Base-by-base conservation (phyloP, 495 filamentous ascomycete species). In the Podospora comata region DNA sequence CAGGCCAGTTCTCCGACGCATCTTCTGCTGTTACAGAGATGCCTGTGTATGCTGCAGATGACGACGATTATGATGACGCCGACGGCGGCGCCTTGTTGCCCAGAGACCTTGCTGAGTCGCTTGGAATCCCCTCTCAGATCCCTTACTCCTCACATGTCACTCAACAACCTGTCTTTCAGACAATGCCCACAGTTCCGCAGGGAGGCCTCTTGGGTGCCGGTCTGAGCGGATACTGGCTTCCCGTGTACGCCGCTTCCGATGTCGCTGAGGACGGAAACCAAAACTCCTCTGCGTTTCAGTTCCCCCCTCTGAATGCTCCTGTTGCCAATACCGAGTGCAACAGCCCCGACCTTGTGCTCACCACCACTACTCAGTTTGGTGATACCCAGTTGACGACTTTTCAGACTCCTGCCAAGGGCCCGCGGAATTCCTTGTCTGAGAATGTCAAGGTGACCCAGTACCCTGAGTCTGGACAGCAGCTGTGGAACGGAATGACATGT, bases 401-500 rank as follows among this genome's bases (percentile, higher is more conserved):
- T 18, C 39, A 18, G 39, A 48, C 39, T 48, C 39, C 39, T 48
- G 39, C 39, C 39, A 48, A 48, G 39, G 39, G 15, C 39, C 15
- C 5, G 15, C 9, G 39, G 39, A 48, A 48, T 3, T 13, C 39
- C 15, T 48, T 48, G 9, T 48, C 39, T 48, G 15, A 48, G 15
- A 16, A 48, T 48, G 39, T 48, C 39, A 48, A 48, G 39, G 39
- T 48, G 39, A 48, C 39, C 39, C 39, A 48, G 15, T 48, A 48
- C 39, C 15, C 39, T 16, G 39, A 13, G 39, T 48, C 39, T 11
- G 0, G 66, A 11, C 30, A 65, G 13, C 71, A 75, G 68, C 69
- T 62, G 1, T 73, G 66, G 60, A 58, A 32, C 6, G 73, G 67
- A 3, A 71, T 75, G 58, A 70, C 55, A 7, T 78, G 69, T 34